Base-by-base conservation (phyloP, 2,329 filamentous ascomycete genomes). In the Cladosporium velox region DNA sequence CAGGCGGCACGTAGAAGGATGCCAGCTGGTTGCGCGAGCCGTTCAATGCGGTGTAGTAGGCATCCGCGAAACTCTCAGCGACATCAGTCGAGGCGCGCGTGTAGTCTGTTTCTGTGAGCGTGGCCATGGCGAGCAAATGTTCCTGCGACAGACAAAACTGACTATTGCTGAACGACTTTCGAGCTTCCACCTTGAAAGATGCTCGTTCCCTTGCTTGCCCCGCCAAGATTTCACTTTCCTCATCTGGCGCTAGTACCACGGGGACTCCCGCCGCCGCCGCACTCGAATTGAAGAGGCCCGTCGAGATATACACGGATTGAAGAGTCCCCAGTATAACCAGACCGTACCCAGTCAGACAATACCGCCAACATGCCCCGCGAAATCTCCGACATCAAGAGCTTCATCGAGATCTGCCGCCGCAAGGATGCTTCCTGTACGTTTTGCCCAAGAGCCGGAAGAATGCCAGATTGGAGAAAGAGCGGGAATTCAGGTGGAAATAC, bases 331-430 rank as follows among this genome's bases (percentile, higher is more conserved):
- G 61, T 68, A 63, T 59, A 41, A 59, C 57, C 57, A 41, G 57
- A 59, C 57, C 57, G 57, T n/a, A 59, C 34, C 32, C 63, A 59
- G 55, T 60, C 55, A 65, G 34, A 59, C 63, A 65, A 67, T 61
- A 68, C 44, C 64, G 68, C 84, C 91, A 96, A 86, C 84, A 99
- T 99, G 95, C 94, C 95, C 90, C 88, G 89, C 80, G 93, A 98
- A 91, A 91, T 97, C 83, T 91, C 89, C 81, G 95, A 98, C 83
- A 98, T 98, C 89, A 98, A 99, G 82, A 82, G 97, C 88, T 99
- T 99, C 92, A 96, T 99, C 84, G 95, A 98, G 91, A 97, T 99
- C 89, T 97, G 92, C 90, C 91, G 94, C 85, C 91, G 95, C 83
- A 96, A 97, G 88, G 96, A 99, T 90, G 95, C 95, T 82, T 96